Evolutionary conservation across 1,284 basidiomycete species (phyloP).

Genomic region (Sanghuangporus baumii): DNA sequence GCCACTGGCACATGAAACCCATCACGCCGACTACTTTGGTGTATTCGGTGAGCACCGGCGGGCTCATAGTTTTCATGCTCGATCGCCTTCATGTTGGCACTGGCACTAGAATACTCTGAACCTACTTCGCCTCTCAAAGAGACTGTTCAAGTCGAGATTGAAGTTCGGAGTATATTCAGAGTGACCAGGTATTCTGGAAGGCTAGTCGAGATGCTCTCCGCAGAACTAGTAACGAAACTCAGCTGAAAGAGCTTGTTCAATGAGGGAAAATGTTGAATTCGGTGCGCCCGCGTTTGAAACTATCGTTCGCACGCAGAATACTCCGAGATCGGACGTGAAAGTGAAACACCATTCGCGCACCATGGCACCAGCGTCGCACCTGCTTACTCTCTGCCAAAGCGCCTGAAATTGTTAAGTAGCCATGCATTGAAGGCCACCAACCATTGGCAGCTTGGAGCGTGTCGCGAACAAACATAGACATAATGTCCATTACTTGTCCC

Average conservation of each 20-base stretch:
- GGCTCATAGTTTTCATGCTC: constrained; percentile 18
- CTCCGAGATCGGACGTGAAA: not conserved
- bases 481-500: not conserved
- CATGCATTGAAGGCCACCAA: not conserved
- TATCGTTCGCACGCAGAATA: not conserved
- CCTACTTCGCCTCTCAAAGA: not conserved
- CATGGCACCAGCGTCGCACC: not conserved
- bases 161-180: not conserved
- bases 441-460: not conserved
- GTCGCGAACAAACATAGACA: not conserved
- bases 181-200: not conserved
- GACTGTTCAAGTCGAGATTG: not conserved
- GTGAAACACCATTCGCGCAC: not conserved
- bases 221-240: not conserved
- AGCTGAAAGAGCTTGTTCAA: not conserved
- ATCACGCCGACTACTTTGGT: constrained; percentile 4
- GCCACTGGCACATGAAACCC: not conserved
- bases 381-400: not conserved
- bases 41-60: constrained; percentile 11
- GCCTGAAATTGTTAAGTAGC: not conserved
- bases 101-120: not conserved
- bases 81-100: constrained; percentile 1
- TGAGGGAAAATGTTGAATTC: not conserved
- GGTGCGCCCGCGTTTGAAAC: not conserved
- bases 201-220: not conserved